Base-by-base conservation (phyloP, 495 filamentous ascomycete species). In the Penicillium malachiteum region DNA sequence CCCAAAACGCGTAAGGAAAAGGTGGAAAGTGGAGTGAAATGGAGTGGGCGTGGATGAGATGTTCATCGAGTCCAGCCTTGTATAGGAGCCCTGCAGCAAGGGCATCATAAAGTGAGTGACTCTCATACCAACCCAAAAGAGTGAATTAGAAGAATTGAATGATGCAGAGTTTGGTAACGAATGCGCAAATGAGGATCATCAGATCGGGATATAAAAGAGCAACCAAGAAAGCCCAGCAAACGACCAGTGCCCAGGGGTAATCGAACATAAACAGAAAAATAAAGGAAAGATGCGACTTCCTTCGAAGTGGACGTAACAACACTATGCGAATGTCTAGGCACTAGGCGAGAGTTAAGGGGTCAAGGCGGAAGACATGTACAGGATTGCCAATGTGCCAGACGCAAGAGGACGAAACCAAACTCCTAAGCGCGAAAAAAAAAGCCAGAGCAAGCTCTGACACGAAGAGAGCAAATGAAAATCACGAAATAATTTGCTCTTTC, bases 331-430 rank as follows among this genome's bases (percentile, higher is more conserved):
- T 31, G 57, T 60, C 45, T 59, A 64, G 37, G 50, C 38, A 54
- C 33, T 26, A 54, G 38, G 55, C 39, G 55, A 56, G 50, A 21
- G 46, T 32, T 30, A 48, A 45, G 39, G 17, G n/a, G n/a, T n/a
- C n/a, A n/a, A n/a, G n/a, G 38, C 52, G 43, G 13, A 59, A 59
- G 41, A 53, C 60, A 66, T 68, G 51, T 66, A 66, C 58, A 68
- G 26, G 53, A 58, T 52, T 55, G 59, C 41, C 48, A 54, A 52
- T 16, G 9, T 38, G n/a, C 26, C 12, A 40, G 30, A 31, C 35
- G 4, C 39, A 35, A 30, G 48, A 41, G 12, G 39, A 34, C 5
- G 11, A 13, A 45, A 16, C 41, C 26, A 16, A 40, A 21, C 47
- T 38, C 37, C 18, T 52, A 41, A 41, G 33, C 14, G 6, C 1